phyloP scores from a whole-genome alignment of 1,284 basidiomycete genomes.

The Xerocomus nothofagi region DNA sequence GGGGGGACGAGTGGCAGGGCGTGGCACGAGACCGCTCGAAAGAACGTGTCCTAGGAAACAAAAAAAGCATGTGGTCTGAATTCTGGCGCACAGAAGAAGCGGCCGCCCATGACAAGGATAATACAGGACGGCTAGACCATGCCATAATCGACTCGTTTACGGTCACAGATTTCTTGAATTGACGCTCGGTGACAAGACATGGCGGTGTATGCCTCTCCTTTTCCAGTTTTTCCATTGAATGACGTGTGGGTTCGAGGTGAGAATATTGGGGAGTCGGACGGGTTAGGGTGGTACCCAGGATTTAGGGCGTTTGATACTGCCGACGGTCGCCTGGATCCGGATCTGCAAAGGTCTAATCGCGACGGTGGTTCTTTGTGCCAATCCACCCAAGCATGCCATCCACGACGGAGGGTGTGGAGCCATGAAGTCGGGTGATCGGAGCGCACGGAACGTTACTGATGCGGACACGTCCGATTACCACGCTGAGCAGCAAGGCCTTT shows the following conservation, averaged over 20 bases:
- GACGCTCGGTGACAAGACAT: conserved; percentile 1
- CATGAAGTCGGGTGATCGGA: conserved; percentile 16
- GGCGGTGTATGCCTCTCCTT: conserved; percentile 3
- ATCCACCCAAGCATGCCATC: conserved; percentile 12
- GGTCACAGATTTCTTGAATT: conserved; percentile 5
- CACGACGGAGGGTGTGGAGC: conserved; percentile 1
- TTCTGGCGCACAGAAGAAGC: conserved; percentile 19
- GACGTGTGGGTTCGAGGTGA: conserved; percentile 1
- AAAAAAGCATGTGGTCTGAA: conserved; percentile 1
- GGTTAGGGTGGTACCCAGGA: conserved; percentile 25
- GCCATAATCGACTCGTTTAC: conserved; percentile 5
- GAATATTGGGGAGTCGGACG: conserved; percentile 4
- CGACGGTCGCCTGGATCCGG: conserved; percentile 33
- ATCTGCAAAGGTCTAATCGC: conserved; percentile 25
- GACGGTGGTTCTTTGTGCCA: conserved; percentile 16
- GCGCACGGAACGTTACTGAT: conserved; percentile 17
- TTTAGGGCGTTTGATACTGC: conserved; percentile 21
- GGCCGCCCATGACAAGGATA: conserved; percentile 16
- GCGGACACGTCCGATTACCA: conserved; percentile 25
- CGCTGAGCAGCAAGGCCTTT: conserved; percentile 16
- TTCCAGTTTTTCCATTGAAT: conserved; percentile 3
- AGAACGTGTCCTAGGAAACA: conserved; percentile 2
- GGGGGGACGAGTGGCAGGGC: conserved; percentile 4
- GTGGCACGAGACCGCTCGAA: conserved; percentile 10
- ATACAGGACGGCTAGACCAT: conserved; percentile 22